These are phyloP conservation scores for Cercophora newfieldiana DNA, from an alignment of 495 filamentous ascomycete genomes.

Conservation along the genomic window DNA sequence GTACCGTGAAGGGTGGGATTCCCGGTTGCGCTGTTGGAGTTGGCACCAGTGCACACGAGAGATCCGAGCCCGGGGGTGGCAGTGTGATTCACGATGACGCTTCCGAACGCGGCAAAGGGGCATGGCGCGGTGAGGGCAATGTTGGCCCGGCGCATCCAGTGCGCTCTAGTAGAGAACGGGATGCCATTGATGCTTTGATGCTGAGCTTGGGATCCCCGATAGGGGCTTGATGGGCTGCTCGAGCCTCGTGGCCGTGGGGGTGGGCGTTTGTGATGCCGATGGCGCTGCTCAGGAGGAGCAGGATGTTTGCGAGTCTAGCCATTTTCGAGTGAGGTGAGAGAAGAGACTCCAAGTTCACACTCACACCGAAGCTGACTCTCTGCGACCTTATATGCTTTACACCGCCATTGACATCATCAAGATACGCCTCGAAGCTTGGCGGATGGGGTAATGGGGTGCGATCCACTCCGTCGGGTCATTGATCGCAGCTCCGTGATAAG, in stretches of 20 bases:
- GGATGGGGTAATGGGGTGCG: neutral
- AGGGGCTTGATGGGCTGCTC: constrained; percentile 4
- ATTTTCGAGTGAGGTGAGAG: neutral
- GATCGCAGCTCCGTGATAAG: neutral
- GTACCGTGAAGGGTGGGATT: constrained; percentile 53
- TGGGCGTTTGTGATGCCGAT: constrained; percentile 14
- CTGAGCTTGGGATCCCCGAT: constrained; percentile 26
- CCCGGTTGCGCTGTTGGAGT: constrained; percentile 38
- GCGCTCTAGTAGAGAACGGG: constrained; percentile 38
- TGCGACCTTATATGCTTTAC: neutral
- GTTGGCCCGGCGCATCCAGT: constrained; percentile 55
- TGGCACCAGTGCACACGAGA: constrained; percentile 50
- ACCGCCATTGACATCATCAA: constrained; percentile 1
- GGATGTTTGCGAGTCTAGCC: neutral
- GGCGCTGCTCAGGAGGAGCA: neutral
- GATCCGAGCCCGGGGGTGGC: constrained; percentile 36
- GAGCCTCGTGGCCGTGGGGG: constrained; percentile 16
- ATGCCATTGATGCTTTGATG: constrained; percentile 36
- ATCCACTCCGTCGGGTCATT: neutral
- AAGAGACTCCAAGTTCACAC: neutral
- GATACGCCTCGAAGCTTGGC: neutral
- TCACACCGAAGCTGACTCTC: neutral
- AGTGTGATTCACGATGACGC: constrained; percentile 57
- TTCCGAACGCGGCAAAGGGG: constrained; percentile 52
- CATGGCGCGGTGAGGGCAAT: constrained; percentile 50